Conservation (phyloP, 139 green algal species). For the Coccomyxa sp. region DNA sequence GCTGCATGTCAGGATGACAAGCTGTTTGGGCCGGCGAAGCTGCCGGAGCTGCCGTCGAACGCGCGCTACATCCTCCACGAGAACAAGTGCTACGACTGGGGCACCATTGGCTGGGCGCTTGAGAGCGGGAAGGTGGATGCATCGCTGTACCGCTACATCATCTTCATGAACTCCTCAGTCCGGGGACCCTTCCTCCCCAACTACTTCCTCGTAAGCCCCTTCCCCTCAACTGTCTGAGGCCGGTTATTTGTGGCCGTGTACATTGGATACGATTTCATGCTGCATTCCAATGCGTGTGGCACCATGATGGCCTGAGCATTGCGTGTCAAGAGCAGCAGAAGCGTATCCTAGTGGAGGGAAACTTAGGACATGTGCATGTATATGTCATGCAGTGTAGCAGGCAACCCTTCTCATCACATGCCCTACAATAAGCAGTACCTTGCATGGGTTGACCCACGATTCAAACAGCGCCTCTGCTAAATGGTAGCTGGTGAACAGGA, state of each 20-base stretch:
- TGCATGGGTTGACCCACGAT: neutral
- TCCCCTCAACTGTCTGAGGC: neutral
- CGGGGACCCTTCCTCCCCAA: slow-evolving; percentile 32
- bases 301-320: no score
- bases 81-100: slow-evolving; percentile 55
- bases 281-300: no score
- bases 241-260: no score
- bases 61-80: slow-evolving; percentile 35
- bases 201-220: slow-evolving; percentile 26
- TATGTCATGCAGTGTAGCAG: no score
- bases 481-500: no score
- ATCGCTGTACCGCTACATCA: slow-evolving; percentile 10
- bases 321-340: no score
- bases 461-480: neutral
- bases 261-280: no score
- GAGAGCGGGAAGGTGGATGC: slow-evolving; percentile 1
- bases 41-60: slow-evolving; percentile 42
- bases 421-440: no score
- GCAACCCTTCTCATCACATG: no score
- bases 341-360: no score
- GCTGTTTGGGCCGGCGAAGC: neutral
- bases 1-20: neutral
- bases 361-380: no score
- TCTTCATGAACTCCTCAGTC: slow-evolving; percentile 25
- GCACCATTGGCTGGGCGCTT: slow-evolving; percentile 50